Evolutionary conservation across 495 filamentous ascomycete species (phyloP).

Genomic region (Aspergillus ellipticus): DNA sequence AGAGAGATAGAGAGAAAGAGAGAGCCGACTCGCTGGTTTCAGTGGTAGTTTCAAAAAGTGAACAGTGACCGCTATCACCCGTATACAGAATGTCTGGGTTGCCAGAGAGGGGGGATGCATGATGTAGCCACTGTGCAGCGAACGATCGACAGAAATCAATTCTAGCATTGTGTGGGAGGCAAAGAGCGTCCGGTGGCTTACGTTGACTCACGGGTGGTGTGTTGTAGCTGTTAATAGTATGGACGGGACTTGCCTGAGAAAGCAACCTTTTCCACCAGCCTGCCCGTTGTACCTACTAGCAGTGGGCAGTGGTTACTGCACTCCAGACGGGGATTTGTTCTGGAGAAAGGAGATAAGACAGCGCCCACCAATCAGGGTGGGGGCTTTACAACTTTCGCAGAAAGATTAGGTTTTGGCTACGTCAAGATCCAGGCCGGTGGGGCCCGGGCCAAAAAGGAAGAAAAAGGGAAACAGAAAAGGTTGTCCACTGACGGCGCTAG

Average conservation of each 20-base stretch:
- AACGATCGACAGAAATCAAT: not conserved
- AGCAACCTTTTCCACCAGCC: not conserved
- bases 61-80: too few relatives aligned
- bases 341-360: constrained; percentile 34
- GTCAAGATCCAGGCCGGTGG: constrained; percentile 37
- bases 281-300: not conserved
- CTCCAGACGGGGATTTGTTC: constrained; percentile 13
- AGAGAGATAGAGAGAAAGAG: too few relatives aligned
- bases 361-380: constrained; percentile 28
- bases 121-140: not conserved
- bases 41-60: too few relatives aligned
- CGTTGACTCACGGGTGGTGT: not conserved
- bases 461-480: constrained; percentile 4
- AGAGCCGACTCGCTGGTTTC: too few relatives aligned
- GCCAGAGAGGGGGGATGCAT: not conserved
- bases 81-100: too few relatives aligned
- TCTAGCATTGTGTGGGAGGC: not conserved
- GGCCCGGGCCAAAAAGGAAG: constrained; percentile 12
- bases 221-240: not conserved
- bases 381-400: constrained; percentile 32
- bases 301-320: not conserved
- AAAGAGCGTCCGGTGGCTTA: not conserved
- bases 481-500: constrained; percentile 15
- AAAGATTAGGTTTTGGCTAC: constrained; percentile 43
- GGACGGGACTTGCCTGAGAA: not conserved